phyloP scores from a whole-genome alignment of 257 asterid genomes.

The Rauvolfia tetraphylla region DNA sequence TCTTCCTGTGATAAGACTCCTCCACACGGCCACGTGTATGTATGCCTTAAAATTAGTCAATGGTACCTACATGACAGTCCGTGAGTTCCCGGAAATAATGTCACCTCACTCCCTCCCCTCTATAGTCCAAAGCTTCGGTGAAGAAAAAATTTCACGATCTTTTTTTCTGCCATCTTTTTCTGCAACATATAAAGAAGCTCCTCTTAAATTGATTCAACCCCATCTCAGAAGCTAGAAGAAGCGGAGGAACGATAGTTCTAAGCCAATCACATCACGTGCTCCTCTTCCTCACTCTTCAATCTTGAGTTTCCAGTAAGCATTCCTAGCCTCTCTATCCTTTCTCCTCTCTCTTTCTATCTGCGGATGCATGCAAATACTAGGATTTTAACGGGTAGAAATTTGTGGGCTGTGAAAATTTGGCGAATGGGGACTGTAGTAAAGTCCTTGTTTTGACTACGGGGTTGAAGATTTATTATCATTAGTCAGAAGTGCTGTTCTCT shows the following conservation, averaged over 20 bases:
- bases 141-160: slow-evolving; percentile 23
- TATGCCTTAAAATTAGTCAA: neutral
- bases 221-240: neutral
- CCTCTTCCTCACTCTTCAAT: neutral
- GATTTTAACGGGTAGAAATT: neutral
- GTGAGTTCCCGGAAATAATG: neutral
- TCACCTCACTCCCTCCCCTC: neutral
- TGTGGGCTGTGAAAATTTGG: neutral
- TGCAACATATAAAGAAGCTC: neutral
- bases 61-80: neutral
- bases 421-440: neutral
- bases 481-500: slow-evolving; percentile 23
- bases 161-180: slow-evolving; percentile 17
- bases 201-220: neutral
- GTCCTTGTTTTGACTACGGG: slow-evolving; percentile 10
- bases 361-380: neutral
- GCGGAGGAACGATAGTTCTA: neutral
- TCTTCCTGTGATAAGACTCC: neutral
- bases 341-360: neutral
- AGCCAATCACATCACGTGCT: neutral
- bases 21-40: slow-evolving; percentile 1
- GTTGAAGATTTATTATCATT: neutral
- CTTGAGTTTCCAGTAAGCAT: slow-evolving; percentile 11
- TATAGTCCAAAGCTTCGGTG: no score
- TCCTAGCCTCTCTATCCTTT: neutral